A percentile compares a stretch with the other conserved stretches of the same genome.
These are phyloP conservation scores for Fusarium sp. DNA, from an alignment of 2,329 filamentous ascomycete genomes.

Conservation along the genomic window DNA sequence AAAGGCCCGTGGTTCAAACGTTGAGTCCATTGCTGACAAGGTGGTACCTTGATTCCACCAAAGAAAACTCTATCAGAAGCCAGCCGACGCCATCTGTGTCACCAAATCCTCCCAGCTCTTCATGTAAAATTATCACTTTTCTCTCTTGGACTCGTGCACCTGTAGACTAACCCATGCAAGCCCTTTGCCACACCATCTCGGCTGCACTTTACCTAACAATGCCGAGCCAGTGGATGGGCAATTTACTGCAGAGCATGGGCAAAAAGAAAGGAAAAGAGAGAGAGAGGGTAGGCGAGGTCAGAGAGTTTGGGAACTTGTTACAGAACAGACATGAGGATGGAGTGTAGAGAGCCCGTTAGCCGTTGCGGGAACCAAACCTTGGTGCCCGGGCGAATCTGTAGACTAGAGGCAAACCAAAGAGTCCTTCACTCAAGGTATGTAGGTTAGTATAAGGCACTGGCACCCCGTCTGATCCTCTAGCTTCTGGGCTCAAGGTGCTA, in stretches of 20 bases:
- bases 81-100: conserved; percentile 14
- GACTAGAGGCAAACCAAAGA: neutral
- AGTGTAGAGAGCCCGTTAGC: neutral
- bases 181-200: neutral
- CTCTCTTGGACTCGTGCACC: neutral
- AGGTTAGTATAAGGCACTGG: conserved; percentile 26
- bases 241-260: too few relatives aligned
- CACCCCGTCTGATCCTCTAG: neutral
- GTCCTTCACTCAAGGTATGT: too few relatives aligned
- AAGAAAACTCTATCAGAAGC: neutral
- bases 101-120: conserved; percentile 2
- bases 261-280: neutral
- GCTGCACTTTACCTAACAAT: too few relatives aligned
- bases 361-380: neutral
- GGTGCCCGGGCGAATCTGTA: neutral
- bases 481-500: neutral
- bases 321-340: too few relatives aligned
- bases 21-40: too few relatives aligned
- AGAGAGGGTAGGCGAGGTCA: neutral
- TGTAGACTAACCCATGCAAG: too few relatives aligned
- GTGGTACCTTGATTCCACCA: too few relatives aligned
- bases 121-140: neutral
- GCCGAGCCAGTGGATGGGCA: too few relatives aligned
- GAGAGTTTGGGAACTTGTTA: too few relatives aligned
- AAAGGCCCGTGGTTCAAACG: too few relatives aligned